A percentile compares a stretch with the other conserved stretches of the same genome.
These are phyloP conservation scores for Silene coronaria DNA, from an alignment of 179 eudicot species.

Conservation along the genomic window DNA sequence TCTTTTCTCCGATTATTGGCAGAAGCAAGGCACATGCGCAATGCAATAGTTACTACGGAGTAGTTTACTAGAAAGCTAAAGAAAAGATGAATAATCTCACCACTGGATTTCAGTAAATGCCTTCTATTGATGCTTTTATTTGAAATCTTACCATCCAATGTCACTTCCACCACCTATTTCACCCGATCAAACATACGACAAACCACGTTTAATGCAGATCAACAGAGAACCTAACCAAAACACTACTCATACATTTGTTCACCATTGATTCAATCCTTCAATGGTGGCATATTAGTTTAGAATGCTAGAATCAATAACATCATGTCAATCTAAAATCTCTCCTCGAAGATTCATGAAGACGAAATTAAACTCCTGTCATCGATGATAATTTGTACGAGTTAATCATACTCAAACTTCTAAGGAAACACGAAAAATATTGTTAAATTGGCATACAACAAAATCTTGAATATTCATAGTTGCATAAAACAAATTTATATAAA, in stretches of 20 bases:
- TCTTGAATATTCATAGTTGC: no score
- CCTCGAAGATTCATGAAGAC: not conserved
- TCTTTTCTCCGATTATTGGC: not conserved
- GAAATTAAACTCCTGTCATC: not conserved
- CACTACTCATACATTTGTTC: no score
- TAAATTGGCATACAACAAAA: no score
- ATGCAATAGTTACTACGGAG: not conserved
- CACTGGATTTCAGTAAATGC: slow-evolving; percentile 79
- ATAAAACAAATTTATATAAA: no score
- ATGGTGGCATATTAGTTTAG: no score
- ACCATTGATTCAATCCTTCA: no score
- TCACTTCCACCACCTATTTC: slow-evolving; percentile 84
- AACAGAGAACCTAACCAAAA: no score
- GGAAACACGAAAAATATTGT: no score
- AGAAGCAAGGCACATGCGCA: not conserved
- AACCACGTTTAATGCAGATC: no score
- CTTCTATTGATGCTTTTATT: slow-evolving; percentile 69
- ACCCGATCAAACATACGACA: slow-evolving; percentile 3
- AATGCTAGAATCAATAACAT: no score
- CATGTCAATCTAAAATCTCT: no score
- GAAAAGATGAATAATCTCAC: slow-evolving; percentile 39
- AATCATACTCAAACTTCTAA: no score
- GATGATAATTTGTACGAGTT: not conserved
- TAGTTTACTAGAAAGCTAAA: not conserved
- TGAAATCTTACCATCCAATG: slow-evolving; percentile 59